Percentiles rank a stretch among this genome's conserved stretches.
Conservation (phyloP, 306 rosid genomes). For the Vigna nakashimae region DNA sequence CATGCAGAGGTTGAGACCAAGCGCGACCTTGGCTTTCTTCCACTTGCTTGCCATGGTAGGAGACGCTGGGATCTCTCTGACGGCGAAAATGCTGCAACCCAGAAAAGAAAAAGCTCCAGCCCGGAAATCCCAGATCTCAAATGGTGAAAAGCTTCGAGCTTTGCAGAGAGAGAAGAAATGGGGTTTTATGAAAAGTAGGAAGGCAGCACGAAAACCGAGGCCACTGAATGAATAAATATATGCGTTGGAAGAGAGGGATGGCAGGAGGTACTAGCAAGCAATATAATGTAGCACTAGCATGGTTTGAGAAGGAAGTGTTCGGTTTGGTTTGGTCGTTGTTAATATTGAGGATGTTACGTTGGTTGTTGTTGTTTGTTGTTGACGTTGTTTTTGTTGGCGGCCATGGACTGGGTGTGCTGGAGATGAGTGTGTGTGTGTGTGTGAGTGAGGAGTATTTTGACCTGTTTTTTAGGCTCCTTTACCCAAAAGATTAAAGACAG, state of each 20-base stretch:
- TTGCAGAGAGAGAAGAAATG: conserved; percentile 42
- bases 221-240: background rate
- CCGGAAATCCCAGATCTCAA: conserved; percentile 77
- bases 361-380: background rate
- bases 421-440: background rate
- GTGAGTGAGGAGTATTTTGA: conserved; percentile 46
- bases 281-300: background rate
- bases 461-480: conserved; percentile 45
- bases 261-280: background rate
- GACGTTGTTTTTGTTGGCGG: conserved; percentile 56
- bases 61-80: conserved; percentile 38
- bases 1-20: conserved; percentile 86
- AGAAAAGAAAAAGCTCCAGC: conserved; percentile 27
- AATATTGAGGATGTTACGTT: background rate
- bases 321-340: conserved; percentile 1
- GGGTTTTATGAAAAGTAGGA: conserved; percentile 63
- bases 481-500: conserved; percentile 45
- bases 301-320: background rate
- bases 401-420: conserved; percentile 45
- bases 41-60: conserved; percentile 88
- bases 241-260: conserved; percentile 10
- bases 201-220: conserved; percentile 72
- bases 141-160: conserved; percentile 54
- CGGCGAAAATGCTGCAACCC: conserved; percentile 26
- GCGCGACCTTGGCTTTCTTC: conserved; percentile 89